Base-by-base conservation (phyloP, 176 grass and related monocot species). In the Rhynchospora breviuscula region DNA sequence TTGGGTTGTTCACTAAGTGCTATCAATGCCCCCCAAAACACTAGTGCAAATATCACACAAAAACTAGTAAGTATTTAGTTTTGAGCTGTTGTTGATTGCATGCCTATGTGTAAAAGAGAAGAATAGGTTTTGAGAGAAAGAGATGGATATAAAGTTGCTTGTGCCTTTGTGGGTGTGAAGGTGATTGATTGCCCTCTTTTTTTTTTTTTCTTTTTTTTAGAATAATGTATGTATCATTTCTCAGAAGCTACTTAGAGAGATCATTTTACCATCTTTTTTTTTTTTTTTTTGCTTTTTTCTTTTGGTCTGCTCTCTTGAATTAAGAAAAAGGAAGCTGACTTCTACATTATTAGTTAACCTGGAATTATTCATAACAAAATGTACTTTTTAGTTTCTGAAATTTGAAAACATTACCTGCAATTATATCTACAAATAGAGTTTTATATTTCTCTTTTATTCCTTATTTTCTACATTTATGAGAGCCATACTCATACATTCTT, bases 1-100 rank as follows among this genome's bases (percentile, higher is more conserved):
- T 98, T 43, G 95, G 95, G 0, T 86, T 98, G 84, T 98, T 98
- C 95, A 98, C 92, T 80, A 98, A 93, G 58, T 98, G 95, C 89
- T 98, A 98, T 86, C 95, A 98, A 58, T 98, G 95, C 70, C 90
- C 90, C 4, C 95, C 96, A 0, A 98, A 58, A 87, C 92, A 90
- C 79, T 96, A 89, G 73, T 78, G 22, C 49, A 56, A 56, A 56
- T 31, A 46, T 72, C 5, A 26, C 11, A 81, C 22, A 44, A 58
- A 22, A 33, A 58, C 54, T 40, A 79, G 81, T 69, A 31, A 33
- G 5, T 78, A 7, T 31, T 57, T 54, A 78, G 13, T 57, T 78
- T 75, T 75, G 71, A 75, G 21, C 71, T 29, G 46, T 26, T 53
- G 33, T 61, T 82, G 46, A 48, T 82, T 47, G 31, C 40, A 48